Percentiles rank a stretch among this genome's conserved stretches.
Evolutionary conservation across 2,329 filamentous ascomycete species (phyloP).

Genomic region (Pseudogymnoascus sp.): DNA sequence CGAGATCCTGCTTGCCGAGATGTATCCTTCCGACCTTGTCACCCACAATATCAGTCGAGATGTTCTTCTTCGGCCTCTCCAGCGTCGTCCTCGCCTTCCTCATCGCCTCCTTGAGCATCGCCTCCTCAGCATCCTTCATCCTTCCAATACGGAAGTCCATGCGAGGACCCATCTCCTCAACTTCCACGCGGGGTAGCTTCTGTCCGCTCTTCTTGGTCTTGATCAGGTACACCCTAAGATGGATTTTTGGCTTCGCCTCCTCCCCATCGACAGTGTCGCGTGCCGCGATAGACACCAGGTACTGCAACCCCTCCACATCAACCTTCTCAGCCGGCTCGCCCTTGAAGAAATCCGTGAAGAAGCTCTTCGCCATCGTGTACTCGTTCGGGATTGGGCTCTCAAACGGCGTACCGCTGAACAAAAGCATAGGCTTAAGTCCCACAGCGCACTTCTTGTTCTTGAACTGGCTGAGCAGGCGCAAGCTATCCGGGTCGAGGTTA

Average conservation of each 20-base stretch:
- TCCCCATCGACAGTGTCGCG: conserved; percentile 49
- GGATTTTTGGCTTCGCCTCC: conserved; percentile 48
- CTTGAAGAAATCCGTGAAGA: conserved; percentile 87
- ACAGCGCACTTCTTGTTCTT: conserved; percentile 68
- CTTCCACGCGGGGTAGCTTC: conserved; percentile 79
- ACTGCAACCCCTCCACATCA: conserved; percentile 91
- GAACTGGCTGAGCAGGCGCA: conserved; percentile 66
- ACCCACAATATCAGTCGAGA: conserved; percentile 82
- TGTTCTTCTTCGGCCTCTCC: conserved; percentile 91
- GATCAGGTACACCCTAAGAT: conserved; percentile 77
- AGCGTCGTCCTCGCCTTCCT: conserved; percentile 70
- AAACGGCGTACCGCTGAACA: conserved; percentile 85
- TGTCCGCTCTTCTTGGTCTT: conserved; percentile 80
- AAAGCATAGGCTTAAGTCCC: conserved; percentile 79
- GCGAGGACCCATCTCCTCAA: conserved; percentile 91
- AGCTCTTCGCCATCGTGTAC: conserved; percentile 78
- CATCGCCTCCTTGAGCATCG: conserved; percentile 81
- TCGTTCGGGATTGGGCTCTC: conserved; percentile 72
- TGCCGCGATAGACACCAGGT: conserved; percentile 74
- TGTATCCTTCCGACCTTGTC: conserved; percentile 96
- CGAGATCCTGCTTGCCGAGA: conserved; percentile 81
- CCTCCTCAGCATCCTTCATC: conserved; percentile 67
- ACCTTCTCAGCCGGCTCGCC: conserved; percentile 71
- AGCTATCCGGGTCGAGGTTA: conserved; percentile 67
- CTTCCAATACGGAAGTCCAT: conserved; percentile 88